These are phyloP conservation scores for Emericellopsis atlantica DNA, from an alignment of 2,329 filamentous ascomycete species.

Conservation along the genomic window DNA sequence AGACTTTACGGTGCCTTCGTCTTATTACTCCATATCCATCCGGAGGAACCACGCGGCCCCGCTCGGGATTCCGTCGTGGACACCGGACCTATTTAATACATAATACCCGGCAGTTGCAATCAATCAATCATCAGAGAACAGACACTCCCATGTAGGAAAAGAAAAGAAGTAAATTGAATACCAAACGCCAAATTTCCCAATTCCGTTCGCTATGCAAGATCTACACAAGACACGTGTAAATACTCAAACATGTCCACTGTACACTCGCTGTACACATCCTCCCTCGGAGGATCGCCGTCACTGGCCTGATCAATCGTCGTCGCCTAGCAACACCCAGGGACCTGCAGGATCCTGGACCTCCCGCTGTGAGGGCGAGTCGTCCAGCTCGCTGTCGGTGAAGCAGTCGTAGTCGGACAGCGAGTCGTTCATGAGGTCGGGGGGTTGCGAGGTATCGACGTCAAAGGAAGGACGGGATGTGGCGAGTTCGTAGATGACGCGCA, in stretches of 20 bases:
- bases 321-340: constrained; percentile 29
- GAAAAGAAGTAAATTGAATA: neutral
- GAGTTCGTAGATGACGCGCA: constrained; percentile 27
- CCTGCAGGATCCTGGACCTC: constrained; percentile 18
- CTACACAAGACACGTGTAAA: no score
- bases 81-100: no score
- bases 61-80: no score
- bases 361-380: constrained; percentile 16
- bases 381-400: constrained; percentile 21
- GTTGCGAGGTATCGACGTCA: constrained; percentile 20
- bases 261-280: neutral
- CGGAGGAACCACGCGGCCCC: no score
- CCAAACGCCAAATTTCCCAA: no score
- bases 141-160: no score
- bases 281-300: constrained; percentile 24
- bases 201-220: no score
- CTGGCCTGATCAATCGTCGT: constrained; percentile 22
- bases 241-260: no score
- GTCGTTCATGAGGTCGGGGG: constrained; percentile 17
- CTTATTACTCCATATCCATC: no score
- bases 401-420: constrained; percentile 22
- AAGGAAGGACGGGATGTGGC: constrained; percentile 16
- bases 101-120: no score
- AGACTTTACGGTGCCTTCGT: no score
- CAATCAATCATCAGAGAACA: no score